Evolutionary conservation across 2,329 filamentous ascomycete species (phyloP), one percentile per base, ranked within the genome.

Genomic region (Cladophialophora carrionii): DNA sequence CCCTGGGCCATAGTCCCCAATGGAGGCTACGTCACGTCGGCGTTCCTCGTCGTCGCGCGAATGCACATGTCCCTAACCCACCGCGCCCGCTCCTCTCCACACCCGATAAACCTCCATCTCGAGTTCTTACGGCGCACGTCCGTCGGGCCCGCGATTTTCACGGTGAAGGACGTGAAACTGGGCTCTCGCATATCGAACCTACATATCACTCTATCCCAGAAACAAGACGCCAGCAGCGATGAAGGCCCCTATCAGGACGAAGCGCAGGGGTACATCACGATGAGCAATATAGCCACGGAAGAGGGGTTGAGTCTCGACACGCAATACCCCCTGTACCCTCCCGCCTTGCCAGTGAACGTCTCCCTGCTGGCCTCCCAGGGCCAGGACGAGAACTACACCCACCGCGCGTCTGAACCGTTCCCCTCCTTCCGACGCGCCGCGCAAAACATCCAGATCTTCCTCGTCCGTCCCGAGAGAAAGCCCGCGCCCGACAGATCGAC

Each of bases 1-100:
- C 57, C 10, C 54, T 34, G 58, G 58, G n/a, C 34, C 53, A 41
- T 72, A 88, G 89, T 91, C 12, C 88, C 88, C 5, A 87, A 91
- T 74, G 89, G 89, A 59, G 89, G 89, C 64, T 89, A 88, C 71
- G 85, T 90, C 17, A 87, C 88, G 9, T 82, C 86, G 0, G 80
- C 84, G 56, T 82, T 91, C 67, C 81, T 89, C 67, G 81, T 82
- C 61, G 84, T 87, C 20, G 85, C 85, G 26, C 76, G 78, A 9
- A 81, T 78, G 1, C 88, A 90, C 75, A 83, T 88, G 22, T 77
- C 81, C 65, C 79, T 82, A 57, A 84, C 84, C 57, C 83, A 85
- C 64, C 76, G 77, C 68, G 71, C 73, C 37, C 73, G 72, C 43
- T 69, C 75, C 12, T 85, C 87, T 74, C 85, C 87, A 1, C 83